Evolutionary conservation across 371 early-diverging fungal genomes (phyloP).

Genomic region (Syncephalastrum contaminatum): DNA sequence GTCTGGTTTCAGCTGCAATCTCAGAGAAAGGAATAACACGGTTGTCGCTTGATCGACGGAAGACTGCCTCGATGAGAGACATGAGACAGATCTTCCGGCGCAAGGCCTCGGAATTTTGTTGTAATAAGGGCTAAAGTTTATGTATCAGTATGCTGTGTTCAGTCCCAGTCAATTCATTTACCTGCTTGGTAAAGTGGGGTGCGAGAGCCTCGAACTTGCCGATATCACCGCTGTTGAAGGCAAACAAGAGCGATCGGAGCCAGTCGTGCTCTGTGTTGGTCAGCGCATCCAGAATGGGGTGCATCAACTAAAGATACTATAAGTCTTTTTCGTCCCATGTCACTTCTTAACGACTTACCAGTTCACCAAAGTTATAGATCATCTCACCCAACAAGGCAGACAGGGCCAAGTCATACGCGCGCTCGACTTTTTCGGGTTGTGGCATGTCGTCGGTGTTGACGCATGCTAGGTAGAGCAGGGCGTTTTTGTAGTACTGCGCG

Average conservation of each 20-base stretch:
- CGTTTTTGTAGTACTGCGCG: slow-evolving; percentile 93
- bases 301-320: slow-evolving; percentile 71
- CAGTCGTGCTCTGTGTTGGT: slow-evolving; percentile 81
- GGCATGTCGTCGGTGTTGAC: slow-evolving; percentile 81
- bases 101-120: slow-evolving; percentile 69
- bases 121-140: slow-evolving; percentile 68
- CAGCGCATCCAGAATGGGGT: slow-evolving; percentile 88
- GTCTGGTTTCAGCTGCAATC: slow-evolving; percentile 86
- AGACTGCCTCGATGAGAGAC: slow-evolving; percentile 93
- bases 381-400: slow-evolving; percentile 92
- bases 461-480: slow-evolving; percentile 90
- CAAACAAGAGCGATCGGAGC: slow-evolving; percentile 81
- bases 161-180: slow-evolving; percentile 18
- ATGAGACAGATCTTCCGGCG: slow-evolving; percentile 96
- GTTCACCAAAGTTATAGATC: slow-evolving; percentile 98
- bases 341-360: slow-evolving; percentile 55
- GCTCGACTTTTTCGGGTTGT: slow-evolving; percentile 69
- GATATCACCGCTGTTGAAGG: slow-evolving; percentile 95
- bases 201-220: slow-evolving; percentile 84
- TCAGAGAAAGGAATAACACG: slow-evolving; percentile 80
- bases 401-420: slow-evolving; percentile 90
- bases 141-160: slow-evolving; percentile 1
- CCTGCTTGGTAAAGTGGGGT: slow-evolving; percentile 74
- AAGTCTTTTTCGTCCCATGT: not conserved
- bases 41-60: slow-evolving; percentile 81